A percentile compares a stretch with the other conserved stretches of the same genome.
Evolutionary conservation across 1,139 yeast genomes (phyloP).

Genomic region (Scheffersomyces stambukii): DNA sequence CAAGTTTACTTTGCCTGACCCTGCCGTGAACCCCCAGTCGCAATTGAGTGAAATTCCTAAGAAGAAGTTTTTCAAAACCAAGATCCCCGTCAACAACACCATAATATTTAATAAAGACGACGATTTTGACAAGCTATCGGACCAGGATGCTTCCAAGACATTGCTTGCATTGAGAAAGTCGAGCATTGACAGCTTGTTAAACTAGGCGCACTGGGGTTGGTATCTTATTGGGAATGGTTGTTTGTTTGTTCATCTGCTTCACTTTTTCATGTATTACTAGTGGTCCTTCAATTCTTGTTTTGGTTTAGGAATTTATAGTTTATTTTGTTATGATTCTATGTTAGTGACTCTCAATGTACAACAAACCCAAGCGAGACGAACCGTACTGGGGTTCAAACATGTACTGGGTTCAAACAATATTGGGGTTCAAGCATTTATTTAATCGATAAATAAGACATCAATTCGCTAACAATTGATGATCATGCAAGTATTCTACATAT

Average conservation of each 20-base stretch:
- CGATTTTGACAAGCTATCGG: constrained; percentile 14
- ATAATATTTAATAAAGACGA: constrained; percentile 9
- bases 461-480: constrained; percentile 17
- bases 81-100: constrained; percentile 17
- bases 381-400: too few species aligned
- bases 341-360: neutral
- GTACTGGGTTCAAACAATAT: too few species aligned
- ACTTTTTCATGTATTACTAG: neutral
- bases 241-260: constrained; percentile 1
- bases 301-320: constrained; percentile 13
- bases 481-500: constrained; percentile 60
- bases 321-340: constrained; percentile 8
- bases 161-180: constrained; percentile 43
- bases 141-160: constrained; percentile 39
- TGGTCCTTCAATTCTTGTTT: constrained; percentile 7
- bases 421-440: too few species aligned
- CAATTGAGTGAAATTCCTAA: constrained; percentile 20
- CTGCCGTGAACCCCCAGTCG: constrained; percentile 23
- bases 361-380: neutral
- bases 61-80: constrained; percentile 23
- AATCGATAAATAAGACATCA: too few species aligned
- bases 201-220: constrained; percentile 15
- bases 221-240: neutral
- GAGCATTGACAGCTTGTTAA: constrained; percentile 38
- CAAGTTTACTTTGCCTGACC: constrained; percentile 37